Evolutionary conservation across 2,329 filamentous ascomycete species (phyloP).

Genomic region (Neopestalotiopsis sp.): DNA sequence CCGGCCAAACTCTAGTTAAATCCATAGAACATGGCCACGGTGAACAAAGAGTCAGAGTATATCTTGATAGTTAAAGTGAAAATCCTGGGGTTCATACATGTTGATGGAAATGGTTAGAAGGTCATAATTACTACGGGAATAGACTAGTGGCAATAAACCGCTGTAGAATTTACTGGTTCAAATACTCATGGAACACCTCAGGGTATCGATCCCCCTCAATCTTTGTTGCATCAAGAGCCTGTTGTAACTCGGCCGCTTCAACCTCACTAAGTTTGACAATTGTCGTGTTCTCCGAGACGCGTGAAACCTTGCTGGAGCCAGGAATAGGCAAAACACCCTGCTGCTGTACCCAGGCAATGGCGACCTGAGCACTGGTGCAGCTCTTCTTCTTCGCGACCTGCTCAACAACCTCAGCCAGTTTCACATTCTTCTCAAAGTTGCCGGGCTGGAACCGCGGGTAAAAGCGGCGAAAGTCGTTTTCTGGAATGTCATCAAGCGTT

Average conservation of each 20-base stretch:
- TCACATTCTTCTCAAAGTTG: slow-evolving; percentile 57
- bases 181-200: not conserved
- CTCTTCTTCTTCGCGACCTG: slow-evolving; percentile 53
- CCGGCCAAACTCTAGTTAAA: no score
- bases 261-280: slow-evolving; percentile 39
- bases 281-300: slow-evolving; percentile 25
- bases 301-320: not conserved
- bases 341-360: slow-evolving; percentile 50
- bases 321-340: not conserved
- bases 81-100: no score
- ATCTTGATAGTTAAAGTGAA: no score
- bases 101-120: no score
- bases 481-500: slow-evolving; percentile 48
- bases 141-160: no score
- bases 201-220: slow-evolving; percentile 40
- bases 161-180: not conserved
- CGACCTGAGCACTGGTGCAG: slow-evolving; percentile 55
- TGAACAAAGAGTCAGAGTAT: no score
- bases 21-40: no score
- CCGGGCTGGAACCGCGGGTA: slow-evolving; percentile 55
- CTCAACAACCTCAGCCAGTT: slow-evolving; percentile 53
- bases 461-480: slow-evolving; percentile 41
- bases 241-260: slow-evolving; percentile 44
- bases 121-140: no score
- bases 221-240: slow-evolving; percentile 27